Percentiles rank a stretch among this genome's conserved stretches.
Evolutionary conservation across 495 filamentous ascomycete species (phyloP).

Genomic region (Penicillium simplicissimum): DNA sequence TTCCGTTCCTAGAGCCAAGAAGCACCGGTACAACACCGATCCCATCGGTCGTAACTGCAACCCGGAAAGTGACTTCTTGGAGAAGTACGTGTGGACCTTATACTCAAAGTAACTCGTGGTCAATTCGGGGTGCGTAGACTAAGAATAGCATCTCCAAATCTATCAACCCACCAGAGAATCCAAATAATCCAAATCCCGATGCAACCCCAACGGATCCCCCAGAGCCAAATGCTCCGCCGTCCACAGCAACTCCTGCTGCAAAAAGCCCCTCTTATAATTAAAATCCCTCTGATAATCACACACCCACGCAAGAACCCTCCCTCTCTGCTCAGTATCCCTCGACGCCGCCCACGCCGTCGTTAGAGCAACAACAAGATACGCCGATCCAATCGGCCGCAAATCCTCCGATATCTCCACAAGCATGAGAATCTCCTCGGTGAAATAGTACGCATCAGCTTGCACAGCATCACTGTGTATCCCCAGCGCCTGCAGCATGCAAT

Average conservation of each 20-base stretch:
- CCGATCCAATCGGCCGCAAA: slow-evolving; percentile 39
- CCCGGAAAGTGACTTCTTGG: no score
- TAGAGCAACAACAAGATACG: slow-evolving; percentile 34
- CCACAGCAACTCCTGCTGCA: slow-evolving; percentile 12
- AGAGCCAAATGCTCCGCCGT: slow-evolving; percentile 20
- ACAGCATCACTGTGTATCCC: slow-evolving; percentile 10
- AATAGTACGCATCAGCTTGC: slow-evolving; percentile 25
- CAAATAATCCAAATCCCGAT: background rate
- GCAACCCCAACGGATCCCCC: slow-evolving; percentile 6
- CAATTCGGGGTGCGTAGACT: background rate
- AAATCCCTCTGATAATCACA: slow-evolving; percentile 37
- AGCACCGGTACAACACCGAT: no score
- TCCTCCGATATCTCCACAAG: slow-evolving; percentile 27
- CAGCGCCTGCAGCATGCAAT: slow-evolving; percentile 33
- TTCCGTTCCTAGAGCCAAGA: no score
- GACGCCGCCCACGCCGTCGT: slow-evolving; percentile 32
- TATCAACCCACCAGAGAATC: background rate
- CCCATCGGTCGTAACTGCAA: no score
- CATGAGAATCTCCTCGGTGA: slow-evolving; percentile 32
- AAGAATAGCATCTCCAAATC: background rate
- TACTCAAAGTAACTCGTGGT: no score
- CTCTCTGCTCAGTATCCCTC: slow-evolving; percentile 18
- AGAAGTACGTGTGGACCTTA: no score
- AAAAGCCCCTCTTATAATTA: background rate
- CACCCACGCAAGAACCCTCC: slow-evolving; percentile 16